Percentiles rank a stretch among this genome's conserved stretches.
These are phyloP conservation scores for Teunomyces gatunensis DNA, from an alignment of 805 yeast species.

Conservation along the genomic window DNA sequence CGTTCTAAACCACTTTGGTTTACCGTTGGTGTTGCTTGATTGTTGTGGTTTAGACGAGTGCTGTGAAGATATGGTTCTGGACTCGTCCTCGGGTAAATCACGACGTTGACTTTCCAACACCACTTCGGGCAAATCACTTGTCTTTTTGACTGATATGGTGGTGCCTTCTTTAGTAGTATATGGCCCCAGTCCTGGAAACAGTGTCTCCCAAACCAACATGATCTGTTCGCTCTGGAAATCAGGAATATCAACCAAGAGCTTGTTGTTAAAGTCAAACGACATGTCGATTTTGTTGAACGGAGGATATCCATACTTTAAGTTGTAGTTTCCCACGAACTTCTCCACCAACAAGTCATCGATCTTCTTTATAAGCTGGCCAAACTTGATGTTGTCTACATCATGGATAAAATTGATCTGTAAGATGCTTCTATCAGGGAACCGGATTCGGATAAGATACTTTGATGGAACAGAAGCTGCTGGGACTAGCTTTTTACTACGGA, in stretches of 20 bases:
- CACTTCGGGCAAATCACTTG: slow-evolving; percentile 35
- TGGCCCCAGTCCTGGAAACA: slow-evolving; percentile 19
- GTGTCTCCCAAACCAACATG: slow-evolving; percentile 35
- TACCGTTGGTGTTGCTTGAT: background rate
- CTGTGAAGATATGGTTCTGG: background rate
- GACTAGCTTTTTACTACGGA: slow-evolving; percentile 12
- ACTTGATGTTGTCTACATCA: slow-evolving; percentile 20
- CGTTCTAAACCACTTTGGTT: slow-evolving; percentile 14
- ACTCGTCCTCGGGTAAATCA: slow-evolving; percentile 28
- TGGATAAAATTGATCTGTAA: slow-evolving; percentile 31
- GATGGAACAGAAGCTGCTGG: slow-evolving; percentile 16
- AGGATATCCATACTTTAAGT: slow-evolving; percentile 35
- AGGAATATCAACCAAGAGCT: slow-evolving; percentile 23
- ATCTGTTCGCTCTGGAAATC: slow-evolving; percentile 31
- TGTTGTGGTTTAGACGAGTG: background rate
- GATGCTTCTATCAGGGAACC: slow-evolving; percentile 39
- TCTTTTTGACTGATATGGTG: slow-evolving; percentile 15
- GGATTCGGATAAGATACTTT: slow-evolving; percentile 30
- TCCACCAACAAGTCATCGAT: slow-evolving; percentile 33
- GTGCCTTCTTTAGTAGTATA: slow-evolving; percentile 22
- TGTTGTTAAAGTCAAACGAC: slow-evolving; percentile 27
- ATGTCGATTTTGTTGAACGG: slow-evolving; percentile 32
- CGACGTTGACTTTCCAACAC: slow-evolving; percentile 31
- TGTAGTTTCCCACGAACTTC: slow-evolving; percentile 26
- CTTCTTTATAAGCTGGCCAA: slow-evolving; percentile 37